phyloP scores from a whole-genome alignment of 208 protist genomes.

The Kentomonas sorsogonicus region DNA sequence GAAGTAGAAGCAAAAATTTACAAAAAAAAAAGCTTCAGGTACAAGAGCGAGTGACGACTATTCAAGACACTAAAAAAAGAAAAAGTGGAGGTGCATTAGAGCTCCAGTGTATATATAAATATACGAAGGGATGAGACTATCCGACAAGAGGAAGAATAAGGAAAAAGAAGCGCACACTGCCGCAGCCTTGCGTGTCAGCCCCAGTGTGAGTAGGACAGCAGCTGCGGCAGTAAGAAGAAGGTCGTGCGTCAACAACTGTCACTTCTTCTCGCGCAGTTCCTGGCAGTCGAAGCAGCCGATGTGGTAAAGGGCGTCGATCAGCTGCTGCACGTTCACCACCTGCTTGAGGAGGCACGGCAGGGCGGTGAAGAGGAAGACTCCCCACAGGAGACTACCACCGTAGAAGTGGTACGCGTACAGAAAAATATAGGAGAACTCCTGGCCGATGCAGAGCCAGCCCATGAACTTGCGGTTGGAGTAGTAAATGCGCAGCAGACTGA shows the following conservation, averaged over 20 bases:
- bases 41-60: too few species aligned
- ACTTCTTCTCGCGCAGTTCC: slow-evolving; percentile 33
- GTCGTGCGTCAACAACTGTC: not conserved
- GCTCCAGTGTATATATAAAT: not conserved
- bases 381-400: slow-evolving; percentile 20
- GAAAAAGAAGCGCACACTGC: too few species aligned
- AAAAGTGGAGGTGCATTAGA: too few species aligned
- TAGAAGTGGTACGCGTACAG: slow-evolving; percentile 77
- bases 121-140: not conserved
- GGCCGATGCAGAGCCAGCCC: slow-evolving; percentile 81
- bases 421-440: slow-evolving; percentile 90
- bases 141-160: not conserved
- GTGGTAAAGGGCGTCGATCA: slow-evolving; percentile 81
- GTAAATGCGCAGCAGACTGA: slow-evolving; percentile 83
- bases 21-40: too few species aligned
- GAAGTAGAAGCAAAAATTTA: not conserved
- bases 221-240: not conserved
- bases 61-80: too few species aligned
- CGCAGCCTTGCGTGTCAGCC: too few species aligned
- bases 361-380: slow-evolving; percentile 30
- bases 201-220: too few species aligned
- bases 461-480: slow-evolving; percentile 87
- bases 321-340: slow-evolving; percentile 88
- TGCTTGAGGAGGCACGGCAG: slow-evolving; percentile 78
- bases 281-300: slow-evolving; percentile 67